Base-by-base conservation (phyloP, 1,139 yeast species). In the Protomyces pachydermus region DNA sequence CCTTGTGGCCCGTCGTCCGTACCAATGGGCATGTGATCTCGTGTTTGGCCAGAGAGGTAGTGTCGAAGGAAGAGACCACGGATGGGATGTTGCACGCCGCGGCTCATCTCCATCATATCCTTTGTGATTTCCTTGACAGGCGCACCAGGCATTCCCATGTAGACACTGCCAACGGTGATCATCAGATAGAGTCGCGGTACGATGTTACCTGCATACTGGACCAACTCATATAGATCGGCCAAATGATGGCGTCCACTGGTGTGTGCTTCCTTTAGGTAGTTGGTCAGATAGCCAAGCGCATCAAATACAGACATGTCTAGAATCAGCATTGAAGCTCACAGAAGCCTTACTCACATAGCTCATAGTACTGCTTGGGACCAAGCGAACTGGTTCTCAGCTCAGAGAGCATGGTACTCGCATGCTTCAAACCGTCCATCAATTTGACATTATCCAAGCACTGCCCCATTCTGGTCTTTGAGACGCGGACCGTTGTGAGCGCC, bases 91-190 rank as follows among this genome's bases (percentile, higher is more conserved):
- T 93, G 98, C 1, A 91, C 96, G n/a, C 98, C 98, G 53, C 96
- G 82, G 69, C 96, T 87, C 98, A 93, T 93, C 74, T 95, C 98
- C 74, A 93, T 86, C 96, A 95, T 87, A 73, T 93, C 98, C 73
- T 88, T 89, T 85, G 93, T 83, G 65, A 95, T 87, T 70, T 91
- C 98, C 73, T 84, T 84, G 34, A 84, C 81, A 0, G 97, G 97
- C 0, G 96, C 86, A 65, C 85, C 91, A 3, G 85, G 82, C 6
- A 87, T 80, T 4, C 87, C 78, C 71, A 70, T 68, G 62, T 70
- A 70, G 25, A 69, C 72, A 20, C 68, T 86, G 10, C 98, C 98
- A 10, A 93, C 93, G 2, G 95, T 93, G 56, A 93, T 87, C 98
- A 93, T 91, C 77, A 95, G 80, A 74, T 95, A 93, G 65, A 93